Base-by-base conservation (phyloP, 768 basidiomycete species). In the Mycena amicta region DNA sequence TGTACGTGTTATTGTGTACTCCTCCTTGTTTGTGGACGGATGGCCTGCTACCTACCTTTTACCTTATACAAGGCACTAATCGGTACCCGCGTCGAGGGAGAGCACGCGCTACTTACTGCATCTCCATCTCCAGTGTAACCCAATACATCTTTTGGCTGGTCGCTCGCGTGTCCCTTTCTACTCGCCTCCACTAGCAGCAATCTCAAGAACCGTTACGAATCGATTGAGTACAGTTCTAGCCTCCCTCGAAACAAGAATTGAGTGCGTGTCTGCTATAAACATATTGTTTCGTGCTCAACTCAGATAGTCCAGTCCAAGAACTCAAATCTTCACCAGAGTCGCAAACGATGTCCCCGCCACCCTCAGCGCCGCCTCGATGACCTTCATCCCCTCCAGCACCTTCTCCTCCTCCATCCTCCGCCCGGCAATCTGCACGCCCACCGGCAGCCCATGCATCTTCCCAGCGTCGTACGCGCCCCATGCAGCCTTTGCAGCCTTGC, bases 321-420 rank as follows among this genome's bases (percentile, higher is more conserved):
- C n/a, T n/a, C n/a, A n/a, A n/a, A n/a, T n/a, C n/a, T n/a, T 37
- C 33, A 37, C 18, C 8, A 18, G 33, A 37, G 33, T 18, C 33
- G 18, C 33, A 37, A 8, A 66, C 20, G 53, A 49, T 22, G 52
- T 57, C 26, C 63, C 56, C 20, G 52, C 56, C 28, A 29, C 61
- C 27, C 52, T 61, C 40, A 70, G 39, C n/a, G 54, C 58, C 30
- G 37, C 39, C 43, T 77, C 70, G 49, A 83, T 66, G 6, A 89
- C 76, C 64, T 83, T 82, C 84, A 89, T 89, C 2, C 83, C 87
- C 65, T 85, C 83, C 5, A 90, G 61, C 2, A 88, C 88, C 66
- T 85, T 85, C 71, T 92, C 90, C 70, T 91, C 90, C 67, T 89
- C 85, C 39, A 88, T 76, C 40, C 84, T 74, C 45, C 79, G 72